A percentile compares a stretch with the other conserved stretches of the same genome.
Conservation (phyloP, 2,329 filamentous ascomycete species). For the Colletotrichum orchidophilum region DNA sequence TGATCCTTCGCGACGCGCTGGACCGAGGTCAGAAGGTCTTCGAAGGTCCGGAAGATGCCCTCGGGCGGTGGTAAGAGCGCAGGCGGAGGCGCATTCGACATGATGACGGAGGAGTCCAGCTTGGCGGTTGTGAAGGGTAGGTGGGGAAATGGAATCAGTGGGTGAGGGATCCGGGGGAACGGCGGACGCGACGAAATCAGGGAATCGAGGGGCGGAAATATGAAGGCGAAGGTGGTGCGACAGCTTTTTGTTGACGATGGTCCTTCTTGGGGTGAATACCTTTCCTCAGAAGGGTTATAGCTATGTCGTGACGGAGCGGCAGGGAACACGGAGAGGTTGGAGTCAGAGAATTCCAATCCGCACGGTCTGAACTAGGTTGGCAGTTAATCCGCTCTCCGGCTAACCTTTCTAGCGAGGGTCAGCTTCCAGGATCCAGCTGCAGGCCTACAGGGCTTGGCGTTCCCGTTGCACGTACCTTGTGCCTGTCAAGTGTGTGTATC, state of each 20-base stretch:
- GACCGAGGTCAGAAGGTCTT: conserved; percentile 66
- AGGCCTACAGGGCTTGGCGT: conserved; percentile 16
- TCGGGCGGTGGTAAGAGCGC: conserved; percentile 65
- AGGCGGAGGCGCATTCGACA: conserved; percentile 58
- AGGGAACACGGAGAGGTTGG: conserved; percentile 35
- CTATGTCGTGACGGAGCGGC: conserved; percentile 17
- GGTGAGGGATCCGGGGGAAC: conserved; percentile 23
- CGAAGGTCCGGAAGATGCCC: conserved; percentile 68
- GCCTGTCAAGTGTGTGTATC: background rate
- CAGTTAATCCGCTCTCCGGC: conserved; percentile 35
- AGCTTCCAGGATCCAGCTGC: conserved; percentile 31
- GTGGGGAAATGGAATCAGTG: conserved; percentile 32
- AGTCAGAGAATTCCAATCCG: conserved; percentile 39
- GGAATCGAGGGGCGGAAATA: conserved; percentile 35
- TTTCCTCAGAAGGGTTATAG: conserved; percentile 9
- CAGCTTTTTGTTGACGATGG: conserved; percentile 25
- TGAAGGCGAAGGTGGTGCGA: conserved; percentile 34
- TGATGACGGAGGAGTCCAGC: conserved; percentile 43
- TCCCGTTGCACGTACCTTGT: conserved; percentile 2
- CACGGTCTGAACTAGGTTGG: conserved; percentile 38
- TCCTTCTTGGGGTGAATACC: conserved; percentile 2
- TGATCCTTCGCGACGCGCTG: conserved; percentile 70
- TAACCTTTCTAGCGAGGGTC: conserved; percentile 27
- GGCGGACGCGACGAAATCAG: conserved; percentile 33
- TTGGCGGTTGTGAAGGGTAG: conserved; percentile 39